Evolutionary conservation across 116 monocot genomes (phyloP).

Genomic region (Papilionanthe hybrid): DNA sequence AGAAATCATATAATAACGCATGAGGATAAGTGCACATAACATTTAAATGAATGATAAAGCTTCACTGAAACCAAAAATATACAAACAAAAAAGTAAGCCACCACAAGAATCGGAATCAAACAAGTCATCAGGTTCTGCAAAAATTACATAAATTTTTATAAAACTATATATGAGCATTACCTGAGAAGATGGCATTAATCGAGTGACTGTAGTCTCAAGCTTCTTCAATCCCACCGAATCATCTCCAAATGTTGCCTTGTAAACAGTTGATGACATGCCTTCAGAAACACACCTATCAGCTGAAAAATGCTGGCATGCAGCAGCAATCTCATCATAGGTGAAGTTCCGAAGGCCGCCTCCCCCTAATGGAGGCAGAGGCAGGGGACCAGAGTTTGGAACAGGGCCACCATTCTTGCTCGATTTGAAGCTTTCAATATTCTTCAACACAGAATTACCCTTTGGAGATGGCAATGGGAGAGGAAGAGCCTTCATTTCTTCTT

Average conservation of each 20-base stretch:
- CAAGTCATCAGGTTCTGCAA: background rate
- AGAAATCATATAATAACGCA: background rate
- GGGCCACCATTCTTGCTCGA: conserved; percentile 29
- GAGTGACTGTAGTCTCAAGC: conserved; percentile 71
- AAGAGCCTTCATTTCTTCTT: conserved; percentile 53
- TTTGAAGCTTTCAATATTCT: conserved; percentile 78
- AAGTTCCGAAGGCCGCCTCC: conserved; percentile 57
- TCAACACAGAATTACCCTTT: conserved; percentile 25
- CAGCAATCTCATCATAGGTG: conserved; percentile 69
- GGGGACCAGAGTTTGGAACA: conserved; percentile 51
- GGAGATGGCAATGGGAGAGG: conserved; percentile 85
- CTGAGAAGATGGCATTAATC: conserved; percentile 51
- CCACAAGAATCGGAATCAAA: background rate
- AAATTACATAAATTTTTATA: too few relatives aligned
- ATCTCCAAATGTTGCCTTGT: conserved; percentile 82
- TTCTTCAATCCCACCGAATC: conserved; percentile 45
- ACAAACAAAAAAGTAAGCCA: background rate
- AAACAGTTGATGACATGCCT: conserved; percentile 56
- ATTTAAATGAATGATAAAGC: background rate
- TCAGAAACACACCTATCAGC: conserved; percentile 63
- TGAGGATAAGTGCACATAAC: background rate
- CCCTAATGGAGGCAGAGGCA: conserved; percentile 65
- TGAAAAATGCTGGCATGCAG: conserved; percentile 79
- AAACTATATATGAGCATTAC: conserved; percentile 17
- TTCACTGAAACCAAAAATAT: background rate